Evolutionary conservation across 2,329 filamentous ascomycete species (phyloP), one percentile per base, ranked within the genome.

Genomic region (Fusarium staphyleae): DNA sequence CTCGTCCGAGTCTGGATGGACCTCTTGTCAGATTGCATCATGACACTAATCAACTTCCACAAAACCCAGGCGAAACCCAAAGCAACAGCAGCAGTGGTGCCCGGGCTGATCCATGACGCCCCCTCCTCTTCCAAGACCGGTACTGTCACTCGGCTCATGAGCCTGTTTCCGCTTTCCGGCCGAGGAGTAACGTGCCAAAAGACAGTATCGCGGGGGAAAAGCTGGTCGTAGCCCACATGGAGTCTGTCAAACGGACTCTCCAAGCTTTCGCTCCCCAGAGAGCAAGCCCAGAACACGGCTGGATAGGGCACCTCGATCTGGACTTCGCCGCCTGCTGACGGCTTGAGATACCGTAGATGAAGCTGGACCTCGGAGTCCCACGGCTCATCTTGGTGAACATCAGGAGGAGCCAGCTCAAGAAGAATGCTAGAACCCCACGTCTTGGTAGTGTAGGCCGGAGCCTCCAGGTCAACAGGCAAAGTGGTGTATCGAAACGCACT

Each of bases 231-330:
- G 1, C 92, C 93, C n/a, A 97, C 67, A 68, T 91, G 85, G n/a
- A 81, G 77, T 5, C 90, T 80, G 71, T 97, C 93, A 72, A 98
- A 98, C 0, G 93, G 93, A 67, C 89, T 96, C 5, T 81, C 82
- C 0, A 82, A 73, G 73, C 93, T 90, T 66, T 90, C 88, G 1
- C 80, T 81, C 1, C 82, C 85, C 0, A 87, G 83, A 7, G 83
- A 79, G 69, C 93, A 98, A 1, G 92, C 91, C 93, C 93, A 97
- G 77, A 97, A 97, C 0, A 97, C 83, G 0, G 85, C 83, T 0
- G 93, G 93, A 77, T 89, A 93, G 0, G 93, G 90, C 0, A 95
- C 72, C n/a, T 85, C 75, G 1, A 87, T 72, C 4, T 78, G 62
- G 3, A 75, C 71, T 58, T 84, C 78, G 3, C 87, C 87, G 3